These are phyloP conservation scores for Hanseniaspora osmophila DNA, from an alignment of 805 yeast species.

Conservation along the genomic window DNA sequence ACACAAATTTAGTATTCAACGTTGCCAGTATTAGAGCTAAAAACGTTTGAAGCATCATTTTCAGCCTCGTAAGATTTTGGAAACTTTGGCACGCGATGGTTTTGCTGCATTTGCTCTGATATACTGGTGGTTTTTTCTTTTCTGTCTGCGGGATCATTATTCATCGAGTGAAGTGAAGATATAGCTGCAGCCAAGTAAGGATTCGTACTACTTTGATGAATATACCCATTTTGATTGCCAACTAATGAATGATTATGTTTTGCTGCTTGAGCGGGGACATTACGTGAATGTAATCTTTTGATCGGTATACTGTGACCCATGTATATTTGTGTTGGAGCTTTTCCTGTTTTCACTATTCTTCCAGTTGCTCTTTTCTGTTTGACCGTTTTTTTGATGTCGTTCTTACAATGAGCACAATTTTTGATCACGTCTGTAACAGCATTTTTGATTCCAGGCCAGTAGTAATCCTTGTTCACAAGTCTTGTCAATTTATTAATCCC, in stretches of 20 bases:
- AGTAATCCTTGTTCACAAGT: conserved; percentile 61
- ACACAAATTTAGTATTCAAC: too few species aligned
- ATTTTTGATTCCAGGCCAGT: conserved; percentile 83
- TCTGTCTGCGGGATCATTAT: background rate
- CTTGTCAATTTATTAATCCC: conserved; percentile 86
- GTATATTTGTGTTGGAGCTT: background rate
- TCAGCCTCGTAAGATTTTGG: too few species aligned
- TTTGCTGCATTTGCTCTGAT: too few species aligned
- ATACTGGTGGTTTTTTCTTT: too few species aligned
- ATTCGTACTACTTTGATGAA: too few species aligned
- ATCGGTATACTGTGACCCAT: background rate
- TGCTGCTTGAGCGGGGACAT: background rate
- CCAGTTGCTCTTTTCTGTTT: background rate
- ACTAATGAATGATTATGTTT: background rate
- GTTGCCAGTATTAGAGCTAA: too few species aligned
- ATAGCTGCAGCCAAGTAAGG: too few species aligned
- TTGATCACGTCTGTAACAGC: conserved; percentile 71
- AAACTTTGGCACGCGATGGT: too few species aligned
- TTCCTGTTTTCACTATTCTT: background rate
- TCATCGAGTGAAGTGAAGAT: too few species aligned
- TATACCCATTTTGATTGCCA: too few species aligned
- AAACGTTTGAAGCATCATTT: too few species aligned
- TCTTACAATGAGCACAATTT: conserved; percentile 59
- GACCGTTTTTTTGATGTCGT: background rate
- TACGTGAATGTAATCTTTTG: background rate